Base-by-base conservation (phyloP, 768 basidiomycete species). In the Pisolithus marmoratus region DNA sequence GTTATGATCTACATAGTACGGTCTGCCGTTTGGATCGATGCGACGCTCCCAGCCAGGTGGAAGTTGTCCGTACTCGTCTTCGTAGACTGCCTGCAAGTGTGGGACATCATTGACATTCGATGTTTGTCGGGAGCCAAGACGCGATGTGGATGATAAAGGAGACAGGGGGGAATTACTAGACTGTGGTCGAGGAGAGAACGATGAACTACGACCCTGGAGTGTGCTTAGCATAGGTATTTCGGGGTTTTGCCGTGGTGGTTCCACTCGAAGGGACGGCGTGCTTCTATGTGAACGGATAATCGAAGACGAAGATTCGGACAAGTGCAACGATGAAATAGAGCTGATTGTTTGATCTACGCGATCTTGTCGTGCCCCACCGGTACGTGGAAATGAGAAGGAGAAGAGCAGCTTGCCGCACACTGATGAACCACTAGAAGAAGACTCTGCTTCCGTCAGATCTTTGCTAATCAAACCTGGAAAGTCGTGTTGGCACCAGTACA, bases 1-100 rank as follows among this genome's bases (percentile, higher is more conserved):
- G 59, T 80, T 85, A 65, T 94, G 93, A 66, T 95, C 92, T 53
- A 94, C 90, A 64, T 87, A 94, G 69, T 94, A 94, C 22, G 80
- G 69, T 51, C 92, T 72, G 4, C 83, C 84, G 38, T 12, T 58
- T 20, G 75, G 73, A 63, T 93, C 91, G 44, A 76, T 72, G 27
- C 92, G 82, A 54, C 89, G 79, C 64, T 94, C 92, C 90, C 90
- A 94, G 5, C 90, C 89, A 22, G 72, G 65, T 0, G 91, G 90
- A 31, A 94, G 72, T 19, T 82, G 77, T 15, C 76, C 75, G 19
- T 81, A 79, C 44, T 79, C 74, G 57, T 87, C 84, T 49, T 85
- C 81, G 56, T 71, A 69, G 5, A 72, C 38, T 9, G 55, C 55
- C 48, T n/a, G 38, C 19, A 29, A 43, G 54, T 34, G 56, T 38